Evolutionary conservation across 1,139 yeast species (phyloP).

Genomic region (Lipomyces yarrowii): DNA sequence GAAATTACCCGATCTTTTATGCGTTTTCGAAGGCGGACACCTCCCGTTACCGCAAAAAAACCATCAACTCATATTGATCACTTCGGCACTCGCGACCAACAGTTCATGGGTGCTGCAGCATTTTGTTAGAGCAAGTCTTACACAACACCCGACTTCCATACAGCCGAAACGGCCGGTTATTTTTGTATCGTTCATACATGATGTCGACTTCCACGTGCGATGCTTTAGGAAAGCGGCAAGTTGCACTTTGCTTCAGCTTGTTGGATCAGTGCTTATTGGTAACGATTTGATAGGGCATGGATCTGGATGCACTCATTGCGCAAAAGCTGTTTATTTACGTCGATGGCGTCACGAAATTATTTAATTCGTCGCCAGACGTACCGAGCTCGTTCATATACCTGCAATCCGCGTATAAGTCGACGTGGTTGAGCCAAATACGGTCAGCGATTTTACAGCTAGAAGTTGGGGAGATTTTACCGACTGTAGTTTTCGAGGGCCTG

Average conservation of each 20-base stretch:
- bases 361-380: conserved; percentile 3
- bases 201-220: conserved; percentile 18
- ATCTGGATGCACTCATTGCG: neutral
- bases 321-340: conserved; percentile 16
- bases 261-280: neutral
- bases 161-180: conserved; percentile 15
- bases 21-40: conserved; percentile 20
- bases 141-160: neutral
- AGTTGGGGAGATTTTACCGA: neutral
- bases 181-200: conserved; percentile 26
- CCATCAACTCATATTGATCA: conserved; percentile 6
- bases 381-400: neutral
- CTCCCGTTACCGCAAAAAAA: conserved; percentile 5
- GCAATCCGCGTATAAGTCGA: neutral
- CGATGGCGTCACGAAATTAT: conserved; percentile 23
- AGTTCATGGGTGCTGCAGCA: conserved; percentile 25
- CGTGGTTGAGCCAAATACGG: conserved; percentile 11
- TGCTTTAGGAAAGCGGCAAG: conserved; percentile 22
- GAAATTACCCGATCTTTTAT: conserved; percentile 16
- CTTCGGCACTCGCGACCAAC: conserved; percentile 15
- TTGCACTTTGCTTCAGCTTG: neutral
- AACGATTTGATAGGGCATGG: conserved; percentile 12
- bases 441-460: neutral
- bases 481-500: conserved; percentile 23
- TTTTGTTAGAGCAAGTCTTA: conserved; percentile 10